Conservation (phyloP, 2,329 filamentous ascomycete species). For the Lachnum nothofagi region DNA sequence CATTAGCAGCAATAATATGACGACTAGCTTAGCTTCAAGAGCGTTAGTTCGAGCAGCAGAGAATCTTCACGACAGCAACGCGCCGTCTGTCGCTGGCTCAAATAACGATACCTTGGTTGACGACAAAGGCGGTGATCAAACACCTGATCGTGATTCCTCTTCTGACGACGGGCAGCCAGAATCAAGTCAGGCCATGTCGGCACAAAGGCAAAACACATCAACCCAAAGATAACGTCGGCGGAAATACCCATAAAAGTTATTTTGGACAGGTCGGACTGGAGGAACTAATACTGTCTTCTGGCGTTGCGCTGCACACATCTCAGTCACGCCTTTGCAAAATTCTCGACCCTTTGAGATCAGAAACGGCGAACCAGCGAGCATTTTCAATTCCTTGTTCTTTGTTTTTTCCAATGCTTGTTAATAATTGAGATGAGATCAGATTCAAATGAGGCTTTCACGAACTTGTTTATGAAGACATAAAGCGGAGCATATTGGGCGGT, state of each 20-base stretch:
- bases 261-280: background rate
- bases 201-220: background rate
- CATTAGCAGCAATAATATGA: slow-evolving; percentile 13
- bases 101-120: slow-evolving; percentile 15
- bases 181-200: background rate
- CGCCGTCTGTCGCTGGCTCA: slow-evolving; percentile 9
- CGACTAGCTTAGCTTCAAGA: slow-evolving; percentile 16
- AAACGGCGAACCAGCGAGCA: background rate
- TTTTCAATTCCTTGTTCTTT: slow-evolving; percentile 1
- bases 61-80: slow-evolving; percentile 8
- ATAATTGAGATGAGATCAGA: slow-evolving; percentile 14
- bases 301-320: too few relatives aligned
- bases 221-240: background rate
- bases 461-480: slow-evolving; percentile 20
- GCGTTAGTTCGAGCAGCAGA: slow-evolving; percentile 15
- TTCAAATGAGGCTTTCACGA: slow-evolving; percentile 11
- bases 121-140: slow-evolving; percentile 9
- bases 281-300: background rate
- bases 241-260: background rate
- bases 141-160: background rate
- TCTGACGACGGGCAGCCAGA: background rate
- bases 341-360: background rate
- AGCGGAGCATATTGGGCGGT: slow-evolving; percentile 25
- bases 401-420: slow-evolving; percentile 7
- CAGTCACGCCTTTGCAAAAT: too few relatives aligned